phyloP scores from a whole-genome alignment of 257 asterid species.

The Penstemon davidsonii region DNA sequence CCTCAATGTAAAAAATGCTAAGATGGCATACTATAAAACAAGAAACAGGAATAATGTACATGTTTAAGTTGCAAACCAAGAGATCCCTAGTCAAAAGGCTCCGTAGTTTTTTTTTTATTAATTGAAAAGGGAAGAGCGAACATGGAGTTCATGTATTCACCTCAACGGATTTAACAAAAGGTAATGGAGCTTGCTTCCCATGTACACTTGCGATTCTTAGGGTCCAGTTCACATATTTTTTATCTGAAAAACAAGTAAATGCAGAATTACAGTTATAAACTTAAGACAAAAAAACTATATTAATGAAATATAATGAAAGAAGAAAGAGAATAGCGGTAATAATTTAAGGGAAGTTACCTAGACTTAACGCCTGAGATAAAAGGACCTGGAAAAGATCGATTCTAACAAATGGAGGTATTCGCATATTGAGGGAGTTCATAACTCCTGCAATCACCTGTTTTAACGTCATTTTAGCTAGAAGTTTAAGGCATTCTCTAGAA shows the following conservation, averaged over 20 bases:
- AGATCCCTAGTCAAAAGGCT: not conserved
- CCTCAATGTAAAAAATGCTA: slow-evolving; percentile 2
- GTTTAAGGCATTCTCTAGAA: slow-evolving; percentile 16
- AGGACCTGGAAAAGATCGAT: slow-evolving; percentile 80
- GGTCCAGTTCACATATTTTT: slow-evolving; percentile 86
- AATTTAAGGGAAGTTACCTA: slow-evolving; percentile 51
- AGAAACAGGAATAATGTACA: not conserved
- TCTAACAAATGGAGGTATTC: slow-evolving; percentile 79
- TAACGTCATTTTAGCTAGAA: slow-evolving; percentile 30
- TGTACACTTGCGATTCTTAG: slow-evolving; percentile 79
- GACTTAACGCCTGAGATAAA: slow-evolving; percentile 68
- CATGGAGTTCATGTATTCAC: slow-evolving; percentile 34
- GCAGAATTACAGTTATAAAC: slow-evolving; percentile 19
- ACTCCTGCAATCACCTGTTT: slow-evolving; percentile 84
- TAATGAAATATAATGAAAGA: slow-evolving; percentile 22
- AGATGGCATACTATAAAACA: not conserved
- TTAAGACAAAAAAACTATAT: not conserved
- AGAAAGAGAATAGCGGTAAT: slow-evolving; percentile 1
- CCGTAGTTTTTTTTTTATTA: not conserved
- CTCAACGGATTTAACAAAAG: slow-evolving; percentile 78
- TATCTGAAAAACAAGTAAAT: slow-evolving; percentile 51
- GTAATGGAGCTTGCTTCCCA: slow-evolving; percentile 85
- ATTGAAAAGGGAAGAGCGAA: not conserved
- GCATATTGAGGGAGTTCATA: slow-evolving; percentile 62
- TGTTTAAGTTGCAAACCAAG: slow-evolving; percentile 2